Percentiles rank a stretch among this genome's conserved stretches.
Evolutionary conservation across 139 green algal genomes (phyloP).

Genomic region (Trebouxia sp.): DNA sequence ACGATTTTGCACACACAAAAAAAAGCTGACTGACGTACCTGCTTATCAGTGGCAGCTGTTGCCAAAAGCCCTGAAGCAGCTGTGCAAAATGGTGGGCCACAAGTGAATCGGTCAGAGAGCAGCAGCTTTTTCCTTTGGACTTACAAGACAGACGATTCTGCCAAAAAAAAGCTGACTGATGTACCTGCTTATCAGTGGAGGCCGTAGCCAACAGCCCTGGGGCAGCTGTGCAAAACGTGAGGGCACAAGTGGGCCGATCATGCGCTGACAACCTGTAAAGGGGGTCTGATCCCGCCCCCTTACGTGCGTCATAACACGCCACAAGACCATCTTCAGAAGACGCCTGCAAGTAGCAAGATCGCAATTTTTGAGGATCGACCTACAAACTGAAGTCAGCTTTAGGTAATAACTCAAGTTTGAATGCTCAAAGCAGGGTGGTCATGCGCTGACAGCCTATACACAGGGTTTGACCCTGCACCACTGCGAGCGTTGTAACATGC

Average conservation of each 20-base stretch:
- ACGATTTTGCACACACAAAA: too few relatives aligned
- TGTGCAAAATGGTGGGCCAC: slow-evolving; percentile 41
- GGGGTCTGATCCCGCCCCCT: slow-evolving; percentile 56
- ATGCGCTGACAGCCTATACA: slow-evolving; percentile 85
- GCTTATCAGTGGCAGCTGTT: slow-evolving; percentile 92
- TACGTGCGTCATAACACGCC: slow-evolving; percentile 63
- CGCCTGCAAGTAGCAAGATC: slow-evolving; percentile 41
- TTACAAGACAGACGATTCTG: neutral
- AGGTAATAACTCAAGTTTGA: too few relatives aligned
- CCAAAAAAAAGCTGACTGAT: neutral
- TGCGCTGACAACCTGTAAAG: slow-evolving; percentile 84
- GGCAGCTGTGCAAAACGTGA: slow-evolving; percentile 69
- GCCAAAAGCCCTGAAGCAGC: slow-evolving; percentile 71
- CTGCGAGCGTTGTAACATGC: slow-evolving; percentile 64
- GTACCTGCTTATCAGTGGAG: slow-evolving; percentile 90
- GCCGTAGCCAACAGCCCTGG: slow-evolving; percentile 82
- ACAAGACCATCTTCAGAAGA: slow-evolving; percentile 82
- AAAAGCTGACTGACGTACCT: slow-evolving; percentile 42
- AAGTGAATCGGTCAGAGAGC: neutral
- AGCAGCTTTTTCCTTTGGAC: neutral
- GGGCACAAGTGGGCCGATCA: slow-evolving; percentile 75
- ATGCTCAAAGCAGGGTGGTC: slow-evolving; percentile 83
- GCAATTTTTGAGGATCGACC: too few relatives aligned
- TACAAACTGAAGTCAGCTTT: too few relatives aligned
- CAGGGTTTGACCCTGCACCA: slow-evolving; percentile 54